Evolutionary conservation across 495 filamentous ascomycete genomes (phyloP).

Genomic region (Stereocaulon alpinum): DNA sequence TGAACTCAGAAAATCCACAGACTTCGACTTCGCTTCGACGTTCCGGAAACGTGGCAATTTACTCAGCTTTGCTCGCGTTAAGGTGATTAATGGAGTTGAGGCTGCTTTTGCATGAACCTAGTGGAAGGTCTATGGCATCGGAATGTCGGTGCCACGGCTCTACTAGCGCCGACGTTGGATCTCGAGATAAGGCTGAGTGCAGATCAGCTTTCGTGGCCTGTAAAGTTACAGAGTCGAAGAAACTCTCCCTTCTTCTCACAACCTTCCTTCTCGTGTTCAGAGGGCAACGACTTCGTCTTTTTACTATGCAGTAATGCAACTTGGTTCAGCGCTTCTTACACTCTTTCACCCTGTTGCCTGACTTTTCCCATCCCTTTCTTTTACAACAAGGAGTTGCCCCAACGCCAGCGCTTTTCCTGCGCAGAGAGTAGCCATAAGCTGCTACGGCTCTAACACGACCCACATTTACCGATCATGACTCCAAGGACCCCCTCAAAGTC

Average conservation of each 20-base stretch:
- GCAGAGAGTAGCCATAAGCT: background rate
- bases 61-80: slow-evolving; percentile 15
- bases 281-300: background rate
- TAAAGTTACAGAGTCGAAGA: slow-evolving; percentile 8
- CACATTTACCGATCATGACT: slow-evolving; percentile 11
- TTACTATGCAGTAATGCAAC: slow-evolving; percentile 26
- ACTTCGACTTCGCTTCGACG: background rate
- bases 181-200: slow-evolving; percentile 18
- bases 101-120: no score
- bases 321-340: slow-evolving; percentile 22
- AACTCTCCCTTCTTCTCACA: background rate
- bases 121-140: background rate
- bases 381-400: background rate
- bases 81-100: no score
- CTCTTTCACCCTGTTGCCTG: slow-evolving; percentile 4
- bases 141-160: background rate
- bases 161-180: no score
- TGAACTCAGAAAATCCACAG: slow-evolving; percentile 13
- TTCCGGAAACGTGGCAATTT: background rate
- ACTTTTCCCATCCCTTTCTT: background rate
- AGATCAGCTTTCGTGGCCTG: slow-evolving; percentile 19
- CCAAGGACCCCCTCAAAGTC: slow-evolving; percentile 10
- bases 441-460: background rate
- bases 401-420: background rate
- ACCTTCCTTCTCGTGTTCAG: background rate